Base-by-base conservation (phyloP, 805 yeast genomes). In the Candida maris region DNA sequence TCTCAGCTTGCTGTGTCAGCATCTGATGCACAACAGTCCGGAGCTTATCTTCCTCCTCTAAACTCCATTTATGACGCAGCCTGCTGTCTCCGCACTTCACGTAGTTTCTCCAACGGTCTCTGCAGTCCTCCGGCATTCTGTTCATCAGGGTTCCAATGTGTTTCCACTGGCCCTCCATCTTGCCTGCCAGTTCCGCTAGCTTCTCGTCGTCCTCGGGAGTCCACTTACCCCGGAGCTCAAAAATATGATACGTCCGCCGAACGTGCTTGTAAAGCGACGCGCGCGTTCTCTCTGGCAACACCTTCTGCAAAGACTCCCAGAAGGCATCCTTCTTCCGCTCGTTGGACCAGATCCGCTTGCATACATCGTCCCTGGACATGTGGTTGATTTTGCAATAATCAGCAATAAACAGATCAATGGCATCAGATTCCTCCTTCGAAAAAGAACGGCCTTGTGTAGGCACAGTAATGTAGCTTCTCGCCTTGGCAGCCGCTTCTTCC, bases 81-180 rank as follows among this genome's bases (percentile, higher is more conserved):
- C 97, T 70, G 37, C 75, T 75, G 13, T 68, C 69, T 17, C 97
- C 97, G 65, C 97, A 91, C 59, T 89, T 89, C 44, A 89, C 84
- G 56, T 89, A 91, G 57, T 91, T 91, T 60, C 97, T 72, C 95
- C 95, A 91, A 50, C 97, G 71, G 59, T 91, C 97, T 49, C 97
- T 73, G 60, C 97, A 89, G 62, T 91, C 97, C 55, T 91, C 97
- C 0, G 97, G 97, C 97, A 91, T 91, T 52, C 97, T 70, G 10
- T 85, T 86, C 76, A 91, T 68, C 6, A 68, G 65, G 35, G 72
- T 72, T 6, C 97, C 97, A 42, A 91, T 85, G 27, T 70, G 68
- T 48, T 86, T 86, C 97, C 97, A 91, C 54, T 84, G 87, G 13
- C 93, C 87, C 40, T 80, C 86, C 48, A 77, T 74, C 18, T 79